Conservation (phyloP, 495 filamentous ascomycete species). For the Talaromyces adpressus region DNA sequence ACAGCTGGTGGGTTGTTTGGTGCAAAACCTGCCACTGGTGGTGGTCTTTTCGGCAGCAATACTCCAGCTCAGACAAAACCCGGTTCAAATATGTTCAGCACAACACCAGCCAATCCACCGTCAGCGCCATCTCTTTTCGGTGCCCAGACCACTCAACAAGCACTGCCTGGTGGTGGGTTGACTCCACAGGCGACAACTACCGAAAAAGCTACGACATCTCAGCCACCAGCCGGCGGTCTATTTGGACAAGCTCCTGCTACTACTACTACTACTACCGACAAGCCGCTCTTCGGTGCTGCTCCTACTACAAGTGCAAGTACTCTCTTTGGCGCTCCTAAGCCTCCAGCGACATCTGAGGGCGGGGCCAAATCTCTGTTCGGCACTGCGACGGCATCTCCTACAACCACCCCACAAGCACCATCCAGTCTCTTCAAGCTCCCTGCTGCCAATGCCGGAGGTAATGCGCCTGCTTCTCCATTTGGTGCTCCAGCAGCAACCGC, state of each 20-base stretch:
- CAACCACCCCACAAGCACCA: constrained; percentile 18
- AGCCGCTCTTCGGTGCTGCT: constrained; percentile 9
- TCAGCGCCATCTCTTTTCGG: constrained; percentile 20
- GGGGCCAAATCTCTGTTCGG: constrained; percentile 25
- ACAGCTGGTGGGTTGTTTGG: constrained; percentile 45
- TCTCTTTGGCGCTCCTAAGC: constrained; percentile 37
- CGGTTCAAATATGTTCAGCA: constrained; percentile 41
- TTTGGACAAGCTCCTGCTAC: constrained; percentile 3
- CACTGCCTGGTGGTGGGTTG: constrained; percentile 8
- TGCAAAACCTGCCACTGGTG: constrained; percentile 20
- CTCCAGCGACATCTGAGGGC: constrained; percentile 24
- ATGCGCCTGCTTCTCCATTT: constrained; percentile 22
- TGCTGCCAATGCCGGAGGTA: constrained; percentile 20
- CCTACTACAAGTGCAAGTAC: constrained; percentile 8
- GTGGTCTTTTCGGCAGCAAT: constrained; percentile 33
- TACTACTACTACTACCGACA: not conserved
- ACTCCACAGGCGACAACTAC: constrained; percentile 11
- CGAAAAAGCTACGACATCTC: constrained; percentile 13
- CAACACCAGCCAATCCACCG: constrained; percentile 59
- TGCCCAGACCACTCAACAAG: constrained; percentile 23
- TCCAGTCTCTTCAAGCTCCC: constrained; percentile 33
- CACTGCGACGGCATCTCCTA: constrained; percentile 13
- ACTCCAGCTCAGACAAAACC: constrained; percentile 33
- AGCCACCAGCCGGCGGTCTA: constrained; percentile 4
- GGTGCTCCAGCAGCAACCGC: constrained; percentile 14